Percentiles rank a stretch among this genome's conserved stretches.
These are phyloP conservation scores for Xylaria acuta DNA, from an alignment of 495 filamentous ascomycete genomes.

Conservation along the genomic window DNA sequence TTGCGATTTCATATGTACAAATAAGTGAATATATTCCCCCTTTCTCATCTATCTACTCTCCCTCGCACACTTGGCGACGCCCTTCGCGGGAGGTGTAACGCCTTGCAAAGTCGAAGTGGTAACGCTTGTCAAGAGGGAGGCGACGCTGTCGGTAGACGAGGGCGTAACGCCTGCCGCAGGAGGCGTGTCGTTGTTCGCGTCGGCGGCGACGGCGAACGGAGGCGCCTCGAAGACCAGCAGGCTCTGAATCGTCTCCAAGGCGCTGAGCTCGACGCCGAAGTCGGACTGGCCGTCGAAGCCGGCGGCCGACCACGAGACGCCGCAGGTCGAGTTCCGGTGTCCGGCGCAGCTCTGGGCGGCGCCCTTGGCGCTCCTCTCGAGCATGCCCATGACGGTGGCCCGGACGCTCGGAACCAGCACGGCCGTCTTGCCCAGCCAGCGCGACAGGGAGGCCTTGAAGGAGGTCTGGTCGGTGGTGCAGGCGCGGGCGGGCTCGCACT, in stretches of 20 bases:
- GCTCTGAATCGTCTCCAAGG: constrained; percentile 64
- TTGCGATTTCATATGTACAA: constrained; percentile 21
- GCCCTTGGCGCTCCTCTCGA: constrained; percentile 63
- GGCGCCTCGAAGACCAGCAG: constrained; percentile 44
- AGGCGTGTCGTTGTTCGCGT: background rate
- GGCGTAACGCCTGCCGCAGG: background rate
- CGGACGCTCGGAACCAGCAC: constrained; percentile 69
- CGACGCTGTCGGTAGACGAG: background rate
- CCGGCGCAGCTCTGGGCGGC: constrained; percentile 70
- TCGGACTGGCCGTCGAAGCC: constrained; percentile 65
- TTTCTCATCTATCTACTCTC: background rate
- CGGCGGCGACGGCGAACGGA: constrained; percentile 25
- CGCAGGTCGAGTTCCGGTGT: constrained; percentile 64
- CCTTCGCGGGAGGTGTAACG: background rate
- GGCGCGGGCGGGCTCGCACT: constrained; percentile 67
- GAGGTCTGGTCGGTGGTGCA: constrained; percentile 75
- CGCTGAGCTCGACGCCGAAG: constrained; percentile 67
- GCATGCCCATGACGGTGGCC: constrained; percentile 57
- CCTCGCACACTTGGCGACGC: background rate
- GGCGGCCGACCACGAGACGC: constrained; percentile 66
- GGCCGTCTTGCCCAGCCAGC: constrained; percentile 72
- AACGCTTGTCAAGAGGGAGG: too few species aligned
- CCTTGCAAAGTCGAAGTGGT: background rate
- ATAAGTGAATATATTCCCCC: background rate
- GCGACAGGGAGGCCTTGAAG: constrained; percentile 80